These are phyloP conservation scores for Fistulina hepatica DNA, from an alignment of 1,284 basidiomycete genomes.

Conservation along the genomic window DNA sequence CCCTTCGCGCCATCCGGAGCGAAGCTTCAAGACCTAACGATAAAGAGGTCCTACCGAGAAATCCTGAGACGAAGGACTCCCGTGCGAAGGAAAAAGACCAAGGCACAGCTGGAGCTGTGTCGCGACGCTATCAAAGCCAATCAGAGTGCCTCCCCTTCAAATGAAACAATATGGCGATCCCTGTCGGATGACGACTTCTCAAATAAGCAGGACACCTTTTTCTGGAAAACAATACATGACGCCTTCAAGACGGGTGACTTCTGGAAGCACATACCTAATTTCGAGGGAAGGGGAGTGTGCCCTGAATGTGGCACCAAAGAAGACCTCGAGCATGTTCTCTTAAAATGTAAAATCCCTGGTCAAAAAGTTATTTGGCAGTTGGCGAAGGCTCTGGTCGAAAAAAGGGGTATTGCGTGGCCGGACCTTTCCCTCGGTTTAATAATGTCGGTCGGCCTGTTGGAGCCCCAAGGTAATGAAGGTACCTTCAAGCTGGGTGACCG, in stretches of 20 bases:
- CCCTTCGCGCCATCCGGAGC: too few relatives aligned
- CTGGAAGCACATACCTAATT: conserved; percentile 15
- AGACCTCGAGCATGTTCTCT: conserved; percentile 21
- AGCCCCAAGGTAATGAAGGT: too few relatives aligned
- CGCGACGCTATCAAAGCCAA: neutral
- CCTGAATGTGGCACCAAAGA: conserved; percentile 11
- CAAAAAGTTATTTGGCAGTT: conserved; percentile 17
- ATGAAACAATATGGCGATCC: conserved; percentile 8
- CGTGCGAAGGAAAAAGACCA: conserved; percentile 5
- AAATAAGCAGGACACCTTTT: neutral
- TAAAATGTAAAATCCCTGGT: conserved; percentile 16
- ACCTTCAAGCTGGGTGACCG: too few relatives aligned
- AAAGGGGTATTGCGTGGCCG: conserved; percentile 7
- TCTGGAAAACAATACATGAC: conserved; percentile 11
- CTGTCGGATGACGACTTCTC: conserved; percentile 7
- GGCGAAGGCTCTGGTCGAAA: conserved; percentile 7
- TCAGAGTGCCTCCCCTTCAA: neutral
- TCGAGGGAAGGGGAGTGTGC: conserved; percentile 15
- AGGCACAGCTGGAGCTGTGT: neutral
- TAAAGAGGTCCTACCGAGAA: conserved; percentile 11
- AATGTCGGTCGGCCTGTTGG: too few relatives aligned
- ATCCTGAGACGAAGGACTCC: conserved; percentile 8
- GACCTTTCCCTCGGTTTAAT: conserved; percentile 6
- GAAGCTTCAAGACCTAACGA: conserved; percentile 10
- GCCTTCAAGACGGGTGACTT: conserved; percentile 13